Evolutionary conservation across 345 rosid genomes (phyloP), one percentile per base, ranked within the genome.

Genomic region (Cochlearia excelsa): DNA sequence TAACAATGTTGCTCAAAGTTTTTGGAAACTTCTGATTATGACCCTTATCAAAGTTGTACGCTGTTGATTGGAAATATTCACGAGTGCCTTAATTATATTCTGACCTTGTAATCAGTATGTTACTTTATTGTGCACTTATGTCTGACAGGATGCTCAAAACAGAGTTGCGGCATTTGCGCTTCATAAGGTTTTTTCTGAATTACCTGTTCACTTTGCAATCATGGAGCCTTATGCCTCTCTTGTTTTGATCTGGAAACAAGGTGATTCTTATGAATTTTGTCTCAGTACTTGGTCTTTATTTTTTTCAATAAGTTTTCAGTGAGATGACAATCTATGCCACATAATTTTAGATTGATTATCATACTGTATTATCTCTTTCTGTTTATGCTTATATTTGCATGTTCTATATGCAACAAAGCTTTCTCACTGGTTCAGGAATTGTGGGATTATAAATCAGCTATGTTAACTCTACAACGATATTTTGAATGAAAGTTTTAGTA

Each of bases 111-210:
- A 23, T 3, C 46, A 61, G 1, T 27, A 26, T 69, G 46, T 54
- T 66, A 66, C 51, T 65, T 50, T 63, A 54, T 30, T 39, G 4
- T 61, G 73, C 9, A 31, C 39, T 26, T 68, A 26, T 68, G 44
- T 40, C 56, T 67, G 61, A 54, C 85, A 91, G 96, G 98, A 86
- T 77, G 95, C 89, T 64, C 98, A 91, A 74, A 91, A 88, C 51
- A 80, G 75, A 75, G 82, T 80, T 52, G 96, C 98, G 5, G 82
- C 96, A 63, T 82, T 78, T 69, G 84, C 98, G 62, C 88, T 91
- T 54, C 75, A 78, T 71, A 79, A 81, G 66, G 67, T 91, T 27
- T 88, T 91, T 77, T 80, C 92, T 8, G 88, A 86, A 74, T 73
- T 80, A 60, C 96, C 98, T 9, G 59, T 83, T 73, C 85, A 91